Percentiles rank a stretch among this genome's conserved stretches.
These are phyloP conservation scores for Hortiboletus flavorubellus DNA, from an alignment of 768 basidiomycete genomes.

Conservation along the genomic window DNA sequence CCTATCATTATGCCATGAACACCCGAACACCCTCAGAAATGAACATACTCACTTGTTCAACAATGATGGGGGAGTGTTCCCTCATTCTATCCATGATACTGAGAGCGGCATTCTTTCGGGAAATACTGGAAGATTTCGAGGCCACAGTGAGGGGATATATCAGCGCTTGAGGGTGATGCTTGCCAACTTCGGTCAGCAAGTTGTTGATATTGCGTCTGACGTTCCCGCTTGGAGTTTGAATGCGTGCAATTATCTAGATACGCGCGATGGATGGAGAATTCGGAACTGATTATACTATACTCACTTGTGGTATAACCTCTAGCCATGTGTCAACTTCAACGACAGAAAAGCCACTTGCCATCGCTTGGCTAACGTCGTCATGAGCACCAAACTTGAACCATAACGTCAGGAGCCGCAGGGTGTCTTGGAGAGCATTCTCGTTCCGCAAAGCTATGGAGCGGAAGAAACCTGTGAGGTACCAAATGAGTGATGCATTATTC, in stretches of 20 bases:
- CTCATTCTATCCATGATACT: slow-evolving; percentile 90
- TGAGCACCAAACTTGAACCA: slow-evolving; percentile 98
- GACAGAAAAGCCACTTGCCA: slow-evolving; percentile 79
- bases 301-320: slow-evolving; percentile 95
- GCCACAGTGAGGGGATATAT: slow-evolving; percentile 96
- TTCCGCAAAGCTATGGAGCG: slow-evolving; percentile 88
- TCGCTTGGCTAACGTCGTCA: slow-evolving; percentile 85
- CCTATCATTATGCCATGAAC: slow-evolving; percentile 40
- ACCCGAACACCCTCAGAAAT: background rate
- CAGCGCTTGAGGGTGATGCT: slow-evolving; percentile 94
- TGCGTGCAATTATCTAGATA: slow-evolving; percentile 90
- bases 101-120: slow-evolving; percentile 78
- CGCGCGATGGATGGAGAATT: background rate
- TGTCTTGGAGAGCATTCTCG: slow-evolving; percentile 92
- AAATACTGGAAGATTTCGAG: slow-evolving; percentile 85
- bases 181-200: slow-evolving; percentile 88
- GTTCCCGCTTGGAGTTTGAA: slow-evolving; percentile 87
- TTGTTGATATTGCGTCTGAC: slow-evolving; percentile 88
- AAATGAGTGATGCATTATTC: slow-evolving; percentile 11
- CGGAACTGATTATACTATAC: slow-evolving; percentile 1
- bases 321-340: slow-evolving; percentile 98
- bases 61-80: slow-evolving; percentile 84
- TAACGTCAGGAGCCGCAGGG: slow-evolving; percentile 84
- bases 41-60: slow-evolving; percentile 65
- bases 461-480: slow-evolving; percentile 72